Evolutionary conservation across 805 yeast species (phyloP).

Genomic region (Ogataea allantospora): DNA sequence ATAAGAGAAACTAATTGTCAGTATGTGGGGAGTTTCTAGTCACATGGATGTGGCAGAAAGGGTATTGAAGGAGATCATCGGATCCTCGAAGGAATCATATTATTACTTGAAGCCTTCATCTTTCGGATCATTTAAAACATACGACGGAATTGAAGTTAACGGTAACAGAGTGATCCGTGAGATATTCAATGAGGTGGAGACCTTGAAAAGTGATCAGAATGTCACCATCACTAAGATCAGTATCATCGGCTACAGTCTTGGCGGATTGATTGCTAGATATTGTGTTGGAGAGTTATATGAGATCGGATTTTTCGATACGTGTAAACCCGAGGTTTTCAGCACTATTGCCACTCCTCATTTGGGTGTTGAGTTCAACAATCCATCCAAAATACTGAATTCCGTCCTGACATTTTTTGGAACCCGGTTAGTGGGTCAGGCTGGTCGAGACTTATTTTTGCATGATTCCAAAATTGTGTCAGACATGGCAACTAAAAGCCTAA

Average conservation of each 20-base stretch:
- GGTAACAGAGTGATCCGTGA: constrained; percentile 73
- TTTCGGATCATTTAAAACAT: constrained; percentile 71
- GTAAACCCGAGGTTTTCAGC: constrained; percentile 61
- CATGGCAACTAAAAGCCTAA: constrained; percentile 51
- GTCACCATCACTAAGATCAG: constrained; percentile 54
- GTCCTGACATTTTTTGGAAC: constrained; percentile 54
- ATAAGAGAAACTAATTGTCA: constrained; percentile 5
- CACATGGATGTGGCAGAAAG: constrained; percentile 52
- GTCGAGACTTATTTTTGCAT: constrained; percentile 66
- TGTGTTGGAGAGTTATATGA: constrained; percentile 55
- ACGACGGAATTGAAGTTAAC: constrained; percentile 77
- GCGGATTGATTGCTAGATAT: constrained; percentile 82
- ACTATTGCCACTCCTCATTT: constrained; percentile 83
- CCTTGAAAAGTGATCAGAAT: constrained; percentile 32
- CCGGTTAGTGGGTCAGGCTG: constrained; percentile 60
- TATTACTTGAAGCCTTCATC: constrained; percentile 52
- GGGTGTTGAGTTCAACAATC: constrained; percentile 51
- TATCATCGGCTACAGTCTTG: constrained; percentile 83
- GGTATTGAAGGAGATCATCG: constrained; percentile 38
- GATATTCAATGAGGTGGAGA: constrained; percentile 45
- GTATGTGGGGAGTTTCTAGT: constrained; percentile 62
- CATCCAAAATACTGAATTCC: constrained; percentile 27
- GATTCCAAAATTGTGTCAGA: constrained; percentile 47
- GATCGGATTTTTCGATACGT: constrained; percentile 49
- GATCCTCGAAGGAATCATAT: constrained; percentile 36